These are phyloP conservation scores for Patellaria atrata DNA, from an alignment of 495 filamentous ascomycete genomes.

Conservation along the genomic window DNA sequence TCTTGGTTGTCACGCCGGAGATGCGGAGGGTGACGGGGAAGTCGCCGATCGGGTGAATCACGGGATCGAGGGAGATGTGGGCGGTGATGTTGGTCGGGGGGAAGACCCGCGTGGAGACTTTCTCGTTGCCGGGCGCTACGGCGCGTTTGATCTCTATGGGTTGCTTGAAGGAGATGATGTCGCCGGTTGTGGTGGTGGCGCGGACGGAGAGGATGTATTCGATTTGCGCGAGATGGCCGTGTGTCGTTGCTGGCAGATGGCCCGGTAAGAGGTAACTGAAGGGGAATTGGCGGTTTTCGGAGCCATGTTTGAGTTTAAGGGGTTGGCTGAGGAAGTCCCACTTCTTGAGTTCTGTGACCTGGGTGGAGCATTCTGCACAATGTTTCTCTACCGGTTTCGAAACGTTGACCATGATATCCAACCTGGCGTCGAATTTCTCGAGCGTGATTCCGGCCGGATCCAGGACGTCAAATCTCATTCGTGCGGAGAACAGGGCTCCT, in stretches of 20 bases:
- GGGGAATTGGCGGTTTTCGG: slow-evolving; percentile 67
- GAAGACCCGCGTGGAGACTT: slow-evolving; percentile 75
- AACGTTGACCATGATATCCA: slow-evolving; percentile 51
- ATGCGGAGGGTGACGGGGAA: slow-evolving; percentile 67
- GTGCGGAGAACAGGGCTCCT: slow-evolving; percentile 78
- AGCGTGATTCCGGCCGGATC: slow-evolving; percentile 51
- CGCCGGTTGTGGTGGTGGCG: slow-evolving; percentile 44
- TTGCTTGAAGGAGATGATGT: slow-evolving; percentile 50
- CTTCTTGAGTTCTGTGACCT: slow-evolving; percentile 53
- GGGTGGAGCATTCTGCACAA: slow-evolving; percentile 60
- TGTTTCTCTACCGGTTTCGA: slow-evolving; percentile 66
- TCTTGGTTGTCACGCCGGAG: slow-evolving; percentile 53
- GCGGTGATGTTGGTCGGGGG: slow-evolving; percentile 88
- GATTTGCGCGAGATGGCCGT: slow-evolving; percentile 54
- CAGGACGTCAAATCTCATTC: slow-evolving; percentile 55
- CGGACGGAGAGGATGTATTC: slow-evolving; percentile 68
- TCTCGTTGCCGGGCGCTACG: slow-evolving; percentile 57
- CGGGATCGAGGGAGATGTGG: slow-evolving; percentile 59
- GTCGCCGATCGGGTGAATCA: slow-evolving; percentile 77
- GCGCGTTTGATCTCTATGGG: slow-evolving; percentile 61
- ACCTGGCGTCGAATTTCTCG: slow-evolving; percentile 50
- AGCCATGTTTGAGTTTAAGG: slow-evolving; percentile 36
- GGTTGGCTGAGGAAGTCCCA: slow-evolving; percentile 67
- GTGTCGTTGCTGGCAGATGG: slow-evolving; percentile 67
- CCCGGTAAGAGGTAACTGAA: slow-evolving; percentile 84